Conservation (phyloP, 495 filamentous ascomycete genomes). For the Penicillium tannophilum region DNA sequence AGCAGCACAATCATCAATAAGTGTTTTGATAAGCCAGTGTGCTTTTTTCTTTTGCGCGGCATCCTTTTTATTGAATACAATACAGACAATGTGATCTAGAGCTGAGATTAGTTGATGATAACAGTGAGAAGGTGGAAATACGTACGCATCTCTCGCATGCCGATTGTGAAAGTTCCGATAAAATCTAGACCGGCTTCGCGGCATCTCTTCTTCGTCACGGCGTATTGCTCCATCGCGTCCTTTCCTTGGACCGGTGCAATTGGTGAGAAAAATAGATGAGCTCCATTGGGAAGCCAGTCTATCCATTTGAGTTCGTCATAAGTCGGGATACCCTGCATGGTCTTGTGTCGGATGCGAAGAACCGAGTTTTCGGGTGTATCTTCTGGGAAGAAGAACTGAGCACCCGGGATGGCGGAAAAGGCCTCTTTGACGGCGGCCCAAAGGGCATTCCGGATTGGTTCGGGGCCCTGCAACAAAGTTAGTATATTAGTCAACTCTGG, state of each 20-base stretch:
- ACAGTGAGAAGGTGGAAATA: background rate
- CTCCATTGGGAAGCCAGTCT: conserved; percentile 58
- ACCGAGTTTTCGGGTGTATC: conserved; percentile 20
- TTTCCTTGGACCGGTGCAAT: conserved; percentile 53
- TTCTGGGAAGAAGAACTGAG: conserved; percentile 46
- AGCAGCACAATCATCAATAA: conserved; percentile 48
- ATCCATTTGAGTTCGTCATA: conserved; percentile 57
- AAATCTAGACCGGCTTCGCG: conserved; percentile 47
- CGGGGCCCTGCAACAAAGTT: background rate
- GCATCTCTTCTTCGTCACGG: conserved; percentile 38
- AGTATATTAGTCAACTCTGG: background rate
- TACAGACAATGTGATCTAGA: conserved; percentile 54
- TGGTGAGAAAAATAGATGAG: conserved; percentile 59
- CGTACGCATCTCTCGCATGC: conserved; percentile 52
- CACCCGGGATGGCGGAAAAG: conserved; percentile 47
- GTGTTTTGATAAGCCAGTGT: conserved; percentile 43
- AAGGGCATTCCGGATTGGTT: conserved; percentile 35
- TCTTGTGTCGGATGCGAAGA: conserved; percentile 32
- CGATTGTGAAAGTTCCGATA: conserved; percentile 53
- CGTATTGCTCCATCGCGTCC: conserved; percentile 49
- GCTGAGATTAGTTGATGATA: background rate
- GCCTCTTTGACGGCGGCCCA: conserved; percentile 47
- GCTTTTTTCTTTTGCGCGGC: conserved; percentile 35
- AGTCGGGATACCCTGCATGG: conserved; percentile 49
- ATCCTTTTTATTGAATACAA: conserved; percentile 55